phyloP scores from a whole-genome alignment of 805 yeast genomes.

The Kockiozyma suomiensis region DNA sequence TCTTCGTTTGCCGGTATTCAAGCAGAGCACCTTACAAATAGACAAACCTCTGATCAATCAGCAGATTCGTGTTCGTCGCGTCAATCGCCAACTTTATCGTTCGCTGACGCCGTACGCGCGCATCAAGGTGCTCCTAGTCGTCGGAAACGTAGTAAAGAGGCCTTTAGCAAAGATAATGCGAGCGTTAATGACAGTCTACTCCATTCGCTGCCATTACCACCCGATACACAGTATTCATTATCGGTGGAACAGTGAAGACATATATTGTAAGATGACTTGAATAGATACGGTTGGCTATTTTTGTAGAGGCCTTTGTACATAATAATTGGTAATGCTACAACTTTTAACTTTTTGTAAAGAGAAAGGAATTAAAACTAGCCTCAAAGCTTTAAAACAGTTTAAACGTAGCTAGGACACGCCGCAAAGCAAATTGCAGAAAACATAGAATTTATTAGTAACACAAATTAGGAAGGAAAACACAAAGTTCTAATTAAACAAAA shows the following conservation, averaged over 20 bases:
- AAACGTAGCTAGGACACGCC: no score
- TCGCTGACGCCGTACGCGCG: neutral
- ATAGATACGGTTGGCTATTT: no score
- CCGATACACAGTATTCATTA: constrained; percentile 9
- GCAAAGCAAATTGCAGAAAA: neutral
- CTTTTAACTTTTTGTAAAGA: no score
- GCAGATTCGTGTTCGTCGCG: neutral
- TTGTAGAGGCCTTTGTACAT: no score
- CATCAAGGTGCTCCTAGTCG: neutral
- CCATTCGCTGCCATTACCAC: constrained; percentile 10
- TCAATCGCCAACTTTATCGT: neutral
- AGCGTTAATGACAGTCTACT: constrained; percentile 5
- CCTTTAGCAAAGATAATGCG: neutral
- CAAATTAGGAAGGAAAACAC: neutral
- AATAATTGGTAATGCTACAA: no score
- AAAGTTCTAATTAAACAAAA: neutral
- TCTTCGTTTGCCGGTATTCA: constrained; percentile 3
- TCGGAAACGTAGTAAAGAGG: neutral
- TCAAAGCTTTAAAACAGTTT: no score
- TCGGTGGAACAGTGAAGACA: neutral
- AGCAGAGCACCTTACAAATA: neutral
- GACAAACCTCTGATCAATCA: neutral
- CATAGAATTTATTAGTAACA: neutral
- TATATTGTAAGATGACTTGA: no score
- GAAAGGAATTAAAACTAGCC: no score